Conservation (phyloP, 306 rosid genomes). For the Urtica urens region DNA sequence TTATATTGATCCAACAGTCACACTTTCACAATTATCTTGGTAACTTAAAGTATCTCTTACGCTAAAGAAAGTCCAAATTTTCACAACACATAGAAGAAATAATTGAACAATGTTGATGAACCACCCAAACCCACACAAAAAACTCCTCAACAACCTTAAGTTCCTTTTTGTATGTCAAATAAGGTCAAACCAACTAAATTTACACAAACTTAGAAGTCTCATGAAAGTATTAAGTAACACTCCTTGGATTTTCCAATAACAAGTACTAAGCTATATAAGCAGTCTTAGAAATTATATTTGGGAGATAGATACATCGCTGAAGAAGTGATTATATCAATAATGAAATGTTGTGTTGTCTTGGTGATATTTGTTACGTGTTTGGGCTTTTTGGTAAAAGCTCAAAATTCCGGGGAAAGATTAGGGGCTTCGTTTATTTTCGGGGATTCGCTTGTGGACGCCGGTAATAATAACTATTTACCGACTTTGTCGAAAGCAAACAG, state of each 20-base stretch:
- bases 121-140: constrained; percentile 39
- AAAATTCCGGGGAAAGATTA: constrained; percentile 14
- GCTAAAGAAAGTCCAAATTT: constrained; percentile 16
- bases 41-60: background rate
- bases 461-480: constrained; percentile 65
- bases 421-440: constrained; percentile 94
- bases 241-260: background rate
- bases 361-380: constrained; percentile 2
- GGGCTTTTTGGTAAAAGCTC: constrained; percentile 25
- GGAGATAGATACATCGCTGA: background rate
- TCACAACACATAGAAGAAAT: constrained; percentile 15
- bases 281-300: too few relatives aligned
- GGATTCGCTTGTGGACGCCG: constrained; percentile 90
- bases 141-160: constrained; percentile 6
- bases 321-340: constrained; percentile 24
- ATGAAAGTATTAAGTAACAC: background rate
- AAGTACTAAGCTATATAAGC: background rate
- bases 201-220: constrained; percentile 33
- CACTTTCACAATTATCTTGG: background rate
- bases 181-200: constrained; percentile 56
- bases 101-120: constrained; percentile 38
- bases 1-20: background rate
- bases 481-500: constrained; percentile 78
- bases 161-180: background rate
- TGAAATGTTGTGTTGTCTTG: constrained; percentile 14